Base-by-base conservation (phyloP, 257 asterid genomes). In the Oldenlandia corymbosa region DNA sequence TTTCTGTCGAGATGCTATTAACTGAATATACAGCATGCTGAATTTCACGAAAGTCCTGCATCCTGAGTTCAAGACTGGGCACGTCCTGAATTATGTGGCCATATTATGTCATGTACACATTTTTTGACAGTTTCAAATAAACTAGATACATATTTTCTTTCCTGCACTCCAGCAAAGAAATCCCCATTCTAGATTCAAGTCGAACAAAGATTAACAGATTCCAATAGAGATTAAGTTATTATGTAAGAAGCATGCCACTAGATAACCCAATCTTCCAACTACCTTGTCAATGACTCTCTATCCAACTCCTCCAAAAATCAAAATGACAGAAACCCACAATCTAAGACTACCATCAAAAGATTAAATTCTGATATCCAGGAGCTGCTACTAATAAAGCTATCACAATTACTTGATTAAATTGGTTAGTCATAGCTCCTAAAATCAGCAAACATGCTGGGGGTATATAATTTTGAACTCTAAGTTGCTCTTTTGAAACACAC, bases 21-120 rank as follows among this genome's bases (percentile, higher is more conserved):
- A 90, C 84, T 67, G 90, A 78, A 80, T 66, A 87, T 71, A 87
- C 69, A 65, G 81, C 72, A 62, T 77, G 83, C 58, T 72, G 85
- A 76, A 82, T 75, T 71, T 83, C 81, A 54, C 55, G 65, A 64
- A 71, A 75, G 75, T 85, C 69, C 17, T 74, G 86, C 72, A 74
- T 68, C 55, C 45, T 62, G 70, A 76, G 71, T 66, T 77, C 89
- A 75, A 76, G 65, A 72, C 54, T 69, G 30, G 68, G 81, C 64
- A 68, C 67, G 60, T 80, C 95, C 97, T 92, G 93, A 76, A 80
- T 79, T 72, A 34, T 32, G 32, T 8, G 14, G 30, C 62, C 46
- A 57, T 30, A 18, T 30, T 31, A 24, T 28, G 18, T 56, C 27
- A 56, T 56, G 43, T 45, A 7, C 5, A 14, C 48, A 42, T 45